A percentile compares a stretch with the other conserved stretches of the same genome.
phyloP scores from a whole-genome alignment of 164 flowering plant species.

The Paratinospora sagittata region DNA sequence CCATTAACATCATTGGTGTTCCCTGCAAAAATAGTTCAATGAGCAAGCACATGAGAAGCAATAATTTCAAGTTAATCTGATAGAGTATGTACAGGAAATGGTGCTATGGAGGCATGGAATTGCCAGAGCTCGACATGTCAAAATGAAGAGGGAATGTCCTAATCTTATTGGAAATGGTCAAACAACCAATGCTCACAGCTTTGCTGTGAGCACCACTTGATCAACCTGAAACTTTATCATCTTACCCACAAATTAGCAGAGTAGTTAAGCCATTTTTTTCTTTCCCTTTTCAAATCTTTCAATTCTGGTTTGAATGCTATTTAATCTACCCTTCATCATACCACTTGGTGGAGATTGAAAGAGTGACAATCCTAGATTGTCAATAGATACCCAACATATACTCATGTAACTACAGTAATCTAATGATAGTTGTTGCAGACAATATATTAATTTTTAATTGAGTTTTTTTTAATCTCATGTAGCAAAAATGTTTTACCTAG shows the following conservation, averaged over 20 bases:
- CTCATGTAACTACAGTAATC: not conserved
- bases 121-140: not conserved
- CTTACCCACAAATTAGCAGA: not conserved
- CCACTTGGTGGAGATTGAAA: no score
- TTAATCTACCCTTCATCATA: not conserved
- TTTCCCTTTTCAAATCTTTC: not conserved
- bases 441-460: not conserved
- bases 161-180: no score
- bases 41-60: not conserved
- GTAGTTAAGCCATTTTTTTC: not conserved
- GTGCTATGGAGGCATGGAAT: not conserved
- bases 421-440: not conserved
- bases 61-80: not conserved
- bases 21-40: constrained; percentile 41
- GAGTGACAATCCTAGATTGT: no score
- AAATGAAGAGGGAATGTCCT: not conserved
- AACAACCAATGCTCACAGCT: not conserved
- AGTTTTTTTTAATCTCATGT: not conserved
- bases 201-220: not conserved
- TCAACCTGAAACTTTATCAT: not conserved
- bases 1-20: constrained; percentile 98
- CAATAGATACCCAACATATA: not conserved
- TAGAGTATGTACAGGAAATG: not conserved
- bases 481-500: not conserved
- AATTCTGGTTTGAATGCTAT: not conserved